phyloP scores from a whole-genome alignment of 106 monocot species.

The Platanthera zijinensis region DNA sequence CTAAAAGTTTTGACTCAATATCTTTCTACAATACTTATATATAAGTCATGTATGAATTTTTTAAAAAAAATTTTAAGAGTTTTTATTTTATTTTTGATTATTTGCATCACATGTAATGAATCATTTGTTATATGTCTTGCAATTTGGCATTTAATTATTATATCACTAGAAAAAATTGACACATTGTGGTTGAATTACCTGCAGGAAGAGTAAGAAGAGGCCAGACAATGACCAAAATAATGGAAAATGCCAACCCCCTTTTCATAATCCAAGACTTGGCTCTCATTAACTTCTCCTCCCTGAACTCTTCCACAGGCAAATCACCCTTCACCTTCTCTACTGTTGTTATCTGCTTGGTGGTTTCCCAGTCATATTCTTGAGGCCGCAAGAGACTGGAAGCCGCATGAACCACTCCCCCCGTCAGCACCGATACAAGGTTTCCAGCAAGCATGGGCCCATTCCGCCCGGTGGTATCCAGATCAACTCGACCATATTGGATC shows the following conservation, averaged over 20 bases:
- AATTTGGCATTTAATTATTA: too few species aligned
- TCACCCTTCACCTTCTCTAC: slow-evolving; percentile 55
- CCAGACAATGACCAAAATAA: slow-evolving; percentile 70
- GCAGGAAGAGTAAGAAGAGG: slow-evolving; percentile 86
- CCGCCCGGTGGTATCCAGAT: slow-evolving; percentile 83
- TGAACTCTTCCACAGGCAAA: slow-evolving; percentile 71
- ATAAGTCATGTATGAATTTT: too few species aligned
- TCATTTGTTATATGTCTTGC: too few species aligned
- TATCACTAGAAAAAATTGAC: too few species aligned
- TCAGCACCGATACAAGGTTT: slow-evolving; percentile 85
- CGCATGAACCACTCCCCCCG: slow-evolving; percentile 73
- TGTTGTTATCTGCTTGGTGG: slow-evolving; percentile 62
- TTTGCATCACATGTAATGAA: too few species aligned
- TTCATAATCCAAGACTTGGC: slow-evolving; percentile 86
- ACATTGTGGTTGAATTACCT: slow-evolving; percentile 16
- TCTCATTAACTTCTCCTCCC: slow-evolving; percentile 70
- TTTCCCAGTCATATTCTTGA: slow-evolving; percentile 90
- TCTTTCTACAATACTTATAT: too few species aligned
- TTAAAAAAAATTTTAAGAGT: too few species aligned
- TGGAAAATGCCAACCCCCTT: slow-evolving; percentile 76
- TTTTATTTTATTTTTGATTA: too few species aligned
- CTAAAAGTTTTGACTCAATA: too few species aligned
- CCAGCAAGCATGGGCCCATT: slow-evolving; percentile 97
- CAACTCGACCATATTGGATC: slow-evolving; percentile 61
- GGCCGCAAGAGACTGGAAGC: slow-evolving; percentile 57